A percentile compares a stretch with the other conserved stretches of the same genome.
These are phyloP conservation scores for Colletotrichum tofieldiae DNA, from an alignment of 2,329 filamentous ascomycete genomes.

Conservation along the genomic window DNA sequence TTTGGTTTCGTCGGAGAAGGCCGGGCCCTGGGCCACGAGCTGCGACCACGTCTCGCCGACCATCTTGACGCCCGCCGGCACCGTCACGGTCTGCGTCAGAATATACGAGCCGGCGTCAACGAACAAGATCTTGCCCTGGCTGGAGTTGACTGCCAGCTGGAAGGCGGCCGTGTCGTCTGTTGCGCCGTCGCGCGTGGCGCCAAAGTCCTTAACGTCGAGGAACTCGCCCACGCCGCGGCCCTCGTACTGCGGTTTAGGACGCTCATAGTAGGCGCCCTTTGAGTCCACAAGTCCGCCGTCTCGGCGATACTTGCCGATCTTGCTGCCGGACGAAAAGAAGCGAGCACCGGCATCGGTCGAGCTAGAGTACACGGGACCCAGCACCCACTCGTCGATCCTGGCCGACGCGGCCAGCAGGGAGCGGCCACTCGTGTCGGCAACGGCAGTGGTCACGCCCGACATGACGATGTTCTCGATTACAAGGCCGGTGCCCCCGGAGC, in stretches of 20 bases:
- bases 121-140: slow-evolving; percentile 60
- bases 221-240: slow-evolving; percentile 40
- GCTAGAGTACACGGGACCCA: slow-evolving; percentile 44
- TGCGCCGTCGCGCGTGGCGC: slow-evolving; percentile 76
- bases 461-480: slow-evolving; percentile 70
- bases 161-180: slow-evolving; percentile 69
- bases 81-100: slow-evolving; percentile 52
- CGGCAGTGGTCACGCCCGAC: slow-evolving; percentile 50
- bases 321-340: slow-evolving; percentile 25
- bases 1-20: slow-evolving; percentile 43
- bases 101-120: slow-evolving; percentile 63
- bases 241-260: slow-evolving; percentile 70
- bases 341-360: slow-evolving; percentile 20
- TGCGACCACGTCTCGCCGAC: slow-evolving; percentile 56
- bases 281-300: slow-evolving; percentile 12
- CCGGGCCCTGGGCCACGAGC: slow-evolving; percentile 46
- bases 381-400: slow-evolving; percentile 40
- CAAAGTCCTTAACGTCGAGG: slow-evolving; percentile 48
- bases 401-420: slow-evolving; percentile 20
- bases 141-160: slow-evolving; percentile 59
- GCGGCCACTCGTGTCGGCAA: slow-evolving; percentile 41
- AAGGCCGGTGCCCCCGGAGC: slow-evolving; percentile 49
- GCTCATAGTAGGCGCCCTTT: slow-evolving; percentile 57
- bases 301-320: slow-evolving; percentile 30
- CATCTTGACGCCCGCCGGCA: slow-evolving; percentile 54